phyloP scores from a whole-genome alignment of 192 early-diverging fungal species.

The Neocallimastix lanati region DNA sequence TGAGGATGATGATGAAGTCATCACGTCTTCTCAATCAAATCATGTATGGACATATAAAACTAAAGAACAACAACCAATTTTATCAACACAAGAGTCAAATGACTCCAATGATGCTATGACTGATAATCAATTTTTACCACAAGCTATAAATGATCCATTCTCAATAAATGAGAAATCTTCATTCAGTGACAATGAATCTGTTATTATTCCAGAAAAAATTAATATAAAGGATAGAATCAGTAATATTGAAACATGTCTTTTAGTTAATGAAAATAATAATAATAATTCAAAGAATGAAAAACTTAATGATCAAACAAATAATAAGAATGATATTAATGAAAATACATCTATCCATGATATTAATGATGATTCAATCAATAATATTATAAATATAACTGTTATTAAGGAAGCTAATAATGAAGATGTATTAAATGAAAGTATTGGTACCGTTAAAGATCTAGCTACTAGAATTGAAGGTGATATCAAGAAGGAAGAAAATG shows the following conservation, averaged over 20 bases:
- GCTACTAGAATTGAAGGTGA: no score
- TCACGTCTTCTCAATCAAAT: neutral
- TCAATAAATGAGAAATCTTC: no score
- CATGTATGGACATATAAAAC: neutral
- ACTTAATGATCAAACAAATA: neutral
- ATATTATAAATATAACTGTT: neutral
- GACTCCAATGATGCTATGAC: no score
- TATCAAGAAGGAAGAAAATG: no score
- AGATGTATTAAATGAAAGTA: neutral
- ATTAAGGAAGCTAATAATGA: neutral
- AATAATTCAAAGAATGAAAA: neutral
- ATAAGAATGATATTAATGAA: no score
- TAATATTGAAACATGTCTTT: neutral
- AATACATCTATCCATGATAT: no score
- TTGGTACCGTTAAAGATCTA: neutral
- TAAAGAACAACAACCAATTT: neutral
- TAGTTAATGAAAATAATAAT: neutral
- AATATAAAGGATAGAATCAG: neutral
- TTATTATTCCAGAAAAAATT: neutral
- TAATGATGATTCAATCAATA: neutral
- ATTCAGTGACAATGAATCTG: neutral
- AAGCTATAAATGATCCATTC: no score
- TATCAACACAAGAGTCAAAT: no score
- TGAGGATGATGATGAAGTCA: neutral
- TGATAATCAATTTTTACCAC: no score